Evolutionary conservation across 306 rosid genomes (phyloP), one percentile per base, ranked within the genome.

Genomic region (Quercus engelmannii): DNA sequence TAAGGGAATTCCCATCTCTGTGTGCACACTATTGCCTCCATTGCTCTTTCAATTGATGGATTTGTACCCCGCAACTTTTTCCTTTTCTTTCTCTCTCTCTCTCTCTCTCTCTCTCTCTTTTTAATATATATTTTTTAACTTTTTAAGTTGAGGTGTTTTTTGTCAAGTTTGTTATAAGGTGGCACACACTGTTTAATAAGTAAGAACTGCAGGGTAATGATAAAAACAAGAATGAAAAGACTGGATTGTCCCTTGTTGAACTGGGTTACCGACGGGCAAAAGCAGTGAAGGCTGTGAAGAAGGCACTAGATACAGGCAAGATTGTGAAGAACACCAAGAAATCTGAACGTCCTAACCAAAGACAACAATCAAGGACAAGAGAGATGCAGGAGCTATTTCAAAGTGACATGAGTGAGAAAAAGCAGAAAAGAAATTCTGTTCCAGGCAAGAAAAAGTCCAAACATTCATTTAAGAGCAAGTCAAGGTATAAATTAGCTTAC

Each of bases 231-330:
- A 91, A 88, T 31, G 97, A 91, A 25, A 89, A 91, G 63, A 35
- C 87, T 62, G 94, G 99, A 81, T 21, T 86, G 79, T 81, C 94
- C 18, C 94, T 95, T 69, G 92, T 91, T 69, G 97, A 93, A 52
- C 78, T 95, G 74, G 99, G 90, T 41, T 95, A 93, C 76, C 89
- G 98, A 70, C 88, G 98, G 51, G 99, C 99, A 13, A 95, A 93
- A 81, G 97, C 99, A 23, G 97, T 75, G 54, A 95, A 95, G 86
- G 99, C 98, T 43, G 86, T 76, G 61, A 88, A 90, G 62, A 96
- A 80, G 92, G 99, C 98, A 8, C 59, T 75, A 12, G 99, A 93
- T 80, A 73, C 94, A 33, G 99, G 98, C 31, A 96, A 96, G 89
- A 80, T 93, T 79, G 91, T 88, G 85, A 82, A 65, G 81, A 71